Base-by-base conservation (phyloP, 768 basidiomycete species). In the Chlorophyllum brunneum region DNA sequence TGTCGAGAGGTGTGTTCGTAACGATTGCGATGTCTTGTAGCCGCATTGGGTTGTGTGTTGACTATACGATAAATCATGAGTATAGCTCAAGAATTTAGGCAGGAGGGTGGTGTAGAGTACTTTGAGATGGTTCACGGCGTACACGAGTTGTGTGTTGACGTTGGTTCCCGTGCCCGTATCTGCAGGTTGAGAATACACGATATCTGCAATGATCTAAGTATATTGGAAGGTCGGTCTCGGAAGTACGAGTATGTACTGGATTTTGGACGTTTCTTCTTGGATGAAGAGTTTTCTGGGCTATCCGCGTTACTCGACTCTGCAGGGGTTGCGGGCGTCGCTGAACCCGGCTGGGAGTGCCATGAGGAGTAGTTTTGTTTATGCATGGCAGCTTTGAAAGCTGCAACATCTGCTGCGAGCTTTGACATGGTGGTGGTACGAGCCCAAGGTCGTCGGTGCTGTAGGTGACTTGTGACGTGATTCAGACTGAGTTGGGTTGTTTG, bases 181-280 rank as follows among this genome's bases (percentile, higher is more conserved):
- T n/a, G 85, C 85, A 13, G 92, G 90, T 65, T 94, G 92, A 10
- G 92, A 90, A 65, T 85, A 91, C 13, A 90, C 87, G 58, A 89
- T 72, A 70, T 81, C 88, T 88, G 61, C 26, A 36, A 45, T 53
- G 57, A 60, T 55, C 42, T 48, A 55, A 39, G 9, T 43, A 34
- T 39, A 41, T 56, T 52, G 55, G 42, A 41, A 57, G 37, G 45
- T 22, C 24, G 44, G 16, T 34, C 41, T 47, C 47, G 40, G 22
- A 42, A 56, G 43, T 48, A 41, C 48, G 58, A 29, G 59, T 59
- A 69, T 79, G 60, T 70, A 81, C 85, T 86, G 49, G 79, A 69
- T 67, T 85, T 86, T 60, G 83, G 83, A 46, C 83, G 73, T 64
- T 83, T 85, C 71, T 79, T 81, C 56, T 77, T 78, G n/a, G 71